phyloP scores from a whole-genome alignment of 495 filamentous ascomycete genomes.

The Amniculicola lignicola region DNA sequence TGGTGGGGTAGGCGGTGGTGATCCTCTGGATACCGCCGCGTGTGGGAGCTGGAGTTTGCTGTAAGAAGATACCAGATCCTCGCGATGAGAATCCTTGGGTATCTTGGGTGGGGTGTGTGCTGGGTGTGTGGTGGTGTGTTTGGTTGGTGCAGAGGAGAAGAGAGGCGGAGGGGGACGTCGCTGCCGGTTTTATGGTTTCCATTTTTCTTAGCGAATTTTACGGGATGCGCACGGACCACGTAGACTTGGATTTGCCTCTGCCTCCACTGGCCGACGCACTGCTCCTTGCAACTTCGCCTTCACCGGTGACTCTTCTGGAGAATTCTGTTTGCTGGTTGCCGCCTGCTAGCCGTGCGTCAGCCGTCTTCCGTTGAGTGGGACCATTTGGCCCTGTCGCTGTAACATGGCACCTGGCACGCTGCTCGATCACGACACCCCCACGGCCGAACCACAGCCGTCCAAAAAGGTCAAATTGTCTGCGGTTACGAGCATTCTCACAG shows the following conservation, averaged over 20 bases:
- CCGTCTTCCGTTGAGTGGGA: not conserved
- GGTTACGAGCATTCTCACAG: conserved; percentile 4
- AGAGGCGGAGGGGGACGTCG: conserved; percentile 8
- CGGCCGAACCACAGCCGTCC: conserved; percentile 23
- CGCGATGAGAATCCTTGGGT: conserved; percentile 40
- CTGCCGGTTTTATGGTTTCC: no score
- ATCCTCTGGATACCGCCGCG: conserved; percentile 40
- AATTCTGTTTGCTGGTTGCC: no score
- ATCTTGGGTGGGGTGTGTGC: conserved; percentile 30
- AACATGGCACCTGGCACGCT: conserved; percentile 27
- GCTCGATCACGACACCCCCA: not conserved
- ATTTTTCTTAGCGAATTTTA: not conserved
- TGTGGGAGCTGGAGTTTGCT: conserved; percentile 14
- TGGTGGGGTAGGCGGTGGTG: conserved; percentile 38
- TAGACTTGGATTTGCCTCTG: no score
- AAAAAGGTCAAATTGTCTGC: conserved; percentile 36
- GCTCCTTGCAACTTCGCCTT: no score
- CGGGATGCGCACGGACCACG: no score
- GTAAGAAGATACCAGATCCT: conserved; percentile 42
- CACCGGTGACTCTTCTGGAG: no score
- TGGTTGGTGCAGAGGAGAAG: conserved; percentile 11
- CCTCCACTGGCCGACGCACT: not conserved
- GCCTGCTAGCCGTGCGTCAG: not conserved
- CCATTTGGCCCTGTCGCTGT: not conserved
- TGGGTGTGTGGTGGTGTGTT: conserved; percentile 24